Conservation (phyloP, 23 red algal species). For the Gracilaria caudata region DNA sequence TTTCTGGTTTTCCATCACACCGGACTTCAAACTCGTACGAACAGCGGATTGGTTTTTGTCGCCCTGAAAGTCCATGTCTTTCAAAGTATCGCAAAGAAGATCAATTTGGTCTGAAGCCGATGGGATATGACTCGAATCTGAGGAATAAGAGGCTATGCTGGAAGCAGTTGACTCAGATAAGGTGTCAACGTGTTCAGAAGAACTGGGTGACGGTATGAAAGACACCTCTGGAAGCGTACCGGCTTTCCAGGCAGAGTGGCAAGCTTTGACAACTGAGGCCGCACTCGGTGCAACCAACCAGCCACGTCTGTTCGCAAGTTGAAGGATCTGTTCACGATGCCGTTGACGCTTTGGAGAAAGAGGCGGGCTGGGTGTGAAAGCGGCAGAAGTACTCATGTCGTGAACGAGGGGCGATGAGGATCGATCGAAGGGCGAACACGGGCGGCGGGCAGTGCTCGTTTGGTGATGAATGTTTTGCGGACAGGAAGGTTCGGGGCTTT, state of each 20-base stretch:
- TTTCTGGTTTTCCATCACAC: background rate
- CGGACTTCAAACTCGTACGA: background rate
- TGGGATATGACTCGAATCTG: background rate
- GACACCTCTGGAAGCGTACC: conserved; percentile 27
- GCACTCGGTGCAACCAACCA: conserved; percentile 37
- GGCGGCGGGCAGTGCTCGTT: too few species aligned
- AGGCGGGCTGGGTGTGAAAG: conserved; percentile 8
- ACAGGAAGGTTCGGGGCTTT: background rate
- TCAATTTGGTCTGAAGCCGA: background rate
- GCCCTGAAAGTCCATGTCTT: background rate
- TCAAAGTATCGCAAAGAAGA: conserved; percentile 5
- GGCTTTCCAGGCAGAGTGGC: conserved; percentile 29
- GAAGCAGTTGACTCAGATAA: background rate
- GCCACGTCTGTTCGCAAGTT: conserved; percentile 15
- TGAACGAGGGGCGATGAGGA: background rate
- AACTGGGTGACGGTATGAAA: conserved; percentile 11
- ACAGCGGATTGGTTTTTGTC: background rate
- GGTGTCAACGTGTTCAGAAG: background rate
- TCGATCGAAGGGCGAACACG: background rate
- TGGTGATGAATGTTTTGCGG: background rate
- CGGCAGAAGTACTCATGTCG: conserved; percentile 8
- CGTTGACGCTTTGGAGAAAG: conserved; percentile 1
- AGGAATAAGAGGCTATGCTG: background rate
- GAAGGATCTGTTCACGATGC: conserved; percentile 23
- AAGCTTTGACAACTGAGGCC: background rate